Evolutionary conservation across 192 early-diverging fungal species (phyloP).

Genomic region (Mortierella antarctica): DNA sequence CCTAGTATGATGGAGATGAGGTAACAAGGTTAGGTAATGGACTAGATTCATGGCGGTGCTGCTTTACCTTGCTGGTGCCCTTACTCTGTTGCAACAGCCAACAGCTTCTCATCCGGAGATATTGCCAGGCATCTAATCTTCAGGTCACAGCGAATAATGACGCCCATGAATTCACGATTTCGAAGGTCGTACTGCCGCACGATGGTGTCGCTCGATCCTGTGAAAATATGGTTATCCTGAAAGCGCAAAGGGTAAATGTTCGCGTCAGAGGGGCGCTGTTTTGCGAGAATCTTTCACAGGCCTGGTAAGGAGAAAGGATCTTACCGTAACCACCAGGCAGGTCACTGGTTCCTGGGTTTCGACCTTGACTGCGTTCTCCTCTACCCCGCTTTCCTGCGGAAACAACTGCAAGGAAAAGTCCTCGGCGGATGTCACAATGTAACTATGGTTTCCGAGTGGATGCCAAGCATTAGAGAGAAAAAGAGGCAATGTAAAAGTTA

Average conservation of each 20-base stretch:
- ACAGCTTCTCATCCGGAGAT: slow-evolving; percentile 9
- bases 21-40: neutral
- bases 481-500: neutral
- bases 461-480: neutral
- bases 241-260: neutral
- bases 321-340: slow-evolving; percentile 33
- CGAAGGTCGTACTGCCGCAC: slow-evolving; percentile 24
- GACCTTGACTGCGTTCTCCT: slow-evolving; percentile 11
- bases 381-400: slow-evolving; percentile 8
- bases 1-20: neutral
- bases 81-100: slow-evolving; percentile 48
- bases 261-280: neutral
- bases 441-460: neutral
- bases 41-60: neutral
- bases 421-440: slow-evolving; percentile 19
- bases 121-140: slow-evolving; percentile 32
- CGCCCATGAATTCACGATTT: slow-evolving; percentile 4
- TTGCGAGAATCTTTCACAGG: neutral
- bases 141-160: slow-evolving; percentile 21
- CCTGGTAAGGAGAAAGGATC: neutral
- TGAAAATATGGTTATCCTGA: slow-evolving; percentile 19
- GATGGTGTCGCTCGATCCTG: slow-evolving; percentile 21
- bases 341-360: slow-evolving; percentile 12
- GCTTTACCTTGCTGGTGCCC: neutral
- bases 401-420: slow-evolving; percentile 24